Evolutionary conservation across 1,139 yeast genomes (phyloP).

Genomic region (Ashbya aceris): DNA sequence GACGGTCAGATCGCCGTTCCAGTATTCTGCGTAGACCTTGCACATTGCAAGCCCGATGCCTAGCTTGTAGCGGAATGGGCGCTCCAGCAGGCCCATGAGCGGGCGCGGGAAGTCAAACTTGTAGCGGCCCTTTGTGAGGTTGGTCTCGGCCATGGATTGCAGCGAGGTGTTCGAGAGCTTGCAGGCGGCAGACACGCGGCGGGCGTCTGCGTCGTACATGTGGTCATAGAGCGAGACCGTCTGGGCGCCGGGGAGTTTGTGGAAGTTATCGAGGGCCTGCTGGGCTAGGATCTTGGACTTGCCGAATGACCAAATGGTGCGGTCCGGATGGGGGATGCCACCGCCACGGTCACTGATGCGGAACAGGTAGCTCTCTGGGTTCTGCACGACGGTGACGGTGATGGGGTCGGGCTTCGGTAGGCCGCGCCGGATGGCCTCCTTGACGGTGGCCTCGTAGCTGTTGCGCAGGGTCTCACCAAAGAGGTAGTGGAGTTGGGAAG

Average conservation of each 20-base stretch:
- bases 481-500: constrained; percentile 76
- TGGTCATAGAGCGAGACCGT: constrained; percentile 27
- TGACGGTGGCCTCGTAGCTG: constrained; percentile 70
- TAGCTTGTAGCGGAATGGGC: constrained; percentile 65
- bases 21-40: constrained; percentile 84
- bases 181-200: constrained; percentile 3
- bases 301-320: constrained; percentile 76
- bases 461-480: constrained; percentile 82
- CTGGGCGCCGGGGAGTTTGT: constrained; percentile 51
- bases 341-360: constrained; percentile 88
- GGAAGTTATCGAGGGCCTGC: constrained; percentile 52
- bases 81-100: constrained; percentile 45
- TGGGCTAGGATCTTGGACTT: constrained; percentile 53
- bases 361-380: constrained; percentile 58
- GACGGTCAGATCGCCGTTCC: constrained; percentile 85
- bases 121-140: constrained; percentile 14
- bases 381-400: constrained; percentile 57
- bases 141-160: constrained; percentile 32
- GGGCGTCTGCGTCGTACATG: constrained; percentile 10
- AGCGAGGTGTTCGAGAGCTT: constrained; percentile 19
- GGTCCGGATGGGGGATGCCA: constrained; percentile 38
- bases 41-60: constrained; percentile 91
- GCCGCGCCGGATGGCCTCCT: constrained; percentile 32
- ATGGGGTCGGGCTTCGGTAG: constrained; percentile 43
- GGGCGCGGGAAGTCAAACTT: constrained; percentile 33